Conservation (phyloP, 129 eudicot species). For the Chrysanthemum seticuspe region DNA sequence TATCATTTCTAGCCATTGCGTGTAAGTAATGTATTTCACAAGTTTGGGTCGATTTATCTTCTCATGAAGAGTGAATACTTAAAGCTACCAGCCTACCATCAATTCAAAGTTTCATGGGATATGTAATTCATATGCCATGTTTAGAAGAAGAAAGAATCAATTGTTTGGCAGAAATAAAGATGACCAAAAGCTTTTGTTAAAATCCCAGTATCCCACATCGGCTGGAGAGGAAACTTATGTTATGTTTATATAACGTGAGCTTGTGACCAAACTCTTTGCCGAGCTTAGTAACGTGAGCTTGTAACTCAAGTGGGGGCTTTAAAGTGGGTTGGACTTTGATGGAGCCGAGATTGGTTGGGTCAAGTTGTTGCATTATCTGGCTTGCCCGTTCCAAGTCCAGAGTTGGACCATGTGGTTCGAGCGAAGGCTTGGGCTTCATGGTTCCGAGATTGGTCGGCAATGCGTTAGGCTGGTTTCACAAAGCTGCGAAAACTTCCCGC, state of each 20-base stretch:
- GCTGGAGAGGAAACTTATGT: neutral
- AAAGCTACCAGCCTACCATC: too few relatives aligned
- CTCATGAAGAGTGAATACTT: too few relatives aligned
- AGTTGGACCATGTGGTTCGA: conserved; percentile 13
- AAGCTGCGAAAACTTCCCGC: conserved; percentile 10
- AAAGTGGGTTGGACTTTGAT: conserved; percentile 8
- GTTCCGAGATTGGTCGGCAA: neutral
- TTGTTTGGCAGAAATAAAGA: neutral
- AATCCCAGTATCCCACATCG: neutral
- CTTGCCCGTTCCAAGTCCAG: conserved; percentile 12
- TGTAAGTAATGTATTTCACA: too few relatives aligned
- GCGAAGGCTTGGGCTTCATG: conserved; percentile 10
- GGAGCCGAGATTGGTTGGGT: neutral
- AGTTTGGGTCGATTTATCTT: too few relatives aligned
- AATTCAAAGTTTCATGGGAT: too few relatives aligned
- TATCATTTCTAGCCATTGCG: too few relatives aligned
- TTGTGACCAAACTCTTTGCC: neutral
- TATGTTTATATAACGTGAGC: neutral
- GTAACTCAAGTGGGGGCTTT: conserved; percentile 11
- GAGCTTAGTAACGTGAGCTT: conserved; percentile 9
- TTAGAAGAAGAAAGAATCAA: too few relatives aligned
- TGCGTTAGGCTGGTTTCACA: conserved; percentile 16
- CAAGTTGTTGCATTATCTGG: neutral
- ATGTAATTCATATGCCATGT: too few relatives aligned
- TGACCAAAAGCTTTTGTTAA: neutral